A percentile compares a stretch with the other conserved stretches of the same genome.
Conservation (phyloP, 1,284 basidiomycete species). For the Volvariella surrecta region DNA sequence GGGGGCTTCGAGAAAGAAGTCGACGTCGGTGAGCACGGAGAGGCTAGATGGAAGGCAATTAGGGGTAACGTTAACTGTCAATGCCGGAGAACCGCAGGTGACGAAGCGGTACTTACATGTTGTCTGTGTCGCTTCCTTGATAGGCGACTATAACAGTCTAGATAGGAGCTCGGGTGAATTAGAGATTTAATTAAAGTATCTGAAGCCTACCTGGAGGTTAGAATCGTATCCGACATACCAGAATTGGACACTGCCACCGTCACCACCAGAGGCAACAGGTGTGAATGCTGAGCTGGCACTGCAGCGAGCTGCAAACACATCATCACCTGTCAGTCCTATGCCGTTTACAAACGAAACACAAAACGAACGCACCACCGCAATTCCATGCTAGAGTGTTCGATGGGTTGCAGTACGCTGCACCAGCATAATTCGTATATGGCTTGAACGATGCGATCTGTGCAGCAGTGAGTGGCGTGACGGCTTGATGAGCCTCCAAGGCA, state of each 20-base stretch:
- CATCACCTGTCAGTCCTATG: too few species aligned
- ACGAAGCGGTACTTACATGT: constrained; percentile 28
- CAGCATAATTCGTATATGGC: constrained; percentile 24
- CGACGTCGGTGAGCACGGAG: constrained; percentile 38
- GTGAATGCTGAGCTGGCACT: constrained; percentile 27
- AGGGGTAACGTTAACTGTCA: background rate
- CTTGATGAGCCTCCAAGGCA: constrained; percentile 14
- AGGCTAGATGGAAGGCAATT: background rate
- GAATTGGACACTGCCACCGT: constrained; percentile 27
- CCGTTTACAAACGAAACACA: too few species aligned
- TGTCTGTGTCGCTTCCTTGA: constrained; percentile 38
- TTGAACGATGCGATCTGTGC: constrained; percentile 20
- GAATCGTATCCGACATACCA: constrained; percentile 48
- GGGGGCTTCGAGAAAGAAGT: constrained; percentile 26
- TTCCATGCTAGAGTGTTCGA: constrained; percentile 20
- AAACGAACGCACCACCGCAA: constrained; percentile 18
- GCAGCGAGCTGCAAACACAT: constrained; percentile 24
- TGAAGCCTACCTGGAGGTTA: constrained; percentile 28
- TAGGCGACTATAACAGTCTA: constrained; percentile 41
- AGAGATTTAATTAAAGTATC: too few species aligned
- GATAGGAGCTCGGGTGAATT: too few species aligned
- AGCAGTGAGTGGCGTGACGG: constrained; percentile 18
- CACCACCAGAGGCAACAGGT: constrained; percentile 30
- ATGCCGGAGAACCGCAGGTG: background rate
- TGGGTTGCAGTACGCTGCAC: constrained; percentile 23